Evolutionary conservation across 345 rosid genomes (phyloP).

Genomic region (Moricandia arvensis): DNA sequence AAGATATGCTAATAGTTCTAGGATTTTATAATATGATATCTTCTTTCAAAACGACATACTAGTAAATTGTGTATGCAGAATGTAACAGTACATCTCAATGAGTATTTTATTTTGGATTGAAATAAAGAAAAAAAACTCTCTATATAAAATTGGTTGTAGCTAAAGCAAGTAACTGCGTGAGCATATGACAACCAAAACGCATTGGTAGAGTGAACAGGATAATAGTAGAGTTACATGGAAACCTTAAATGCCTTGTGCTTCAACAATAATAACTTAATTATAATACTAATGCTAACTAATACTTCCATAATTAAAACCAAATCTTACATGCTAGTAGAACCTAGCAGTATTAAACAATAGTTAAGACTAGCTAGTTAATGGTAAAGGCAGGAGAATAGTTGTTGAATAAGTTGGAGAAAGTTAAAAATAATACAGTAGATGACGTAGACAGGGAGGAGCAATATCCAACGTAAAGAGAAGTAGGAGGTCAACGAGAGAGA

Average conservation of each 20-base stretch:
- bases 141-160: background rate
- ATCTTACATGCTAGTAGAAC: background rate
- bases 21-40: background rate
- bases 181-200: constrained; percentile 12
- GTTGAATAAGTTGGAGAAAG: constrained; percentile 15
- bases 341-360: background rate
- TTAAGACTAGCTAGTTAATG: background rate
- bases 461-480: constrained; percentile 22
- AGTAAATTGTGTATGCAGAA: background rate
- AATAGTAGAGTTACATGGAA: constrained; percentile 18
- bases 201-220: constrained; percentile 4
- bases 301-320: background rate
- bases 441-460: background rate
- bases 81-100: background rate
- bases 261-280: background rate
- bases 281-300: background rate
- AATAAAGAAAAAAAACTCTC: background rate
- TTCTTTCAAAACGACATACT: background rate
- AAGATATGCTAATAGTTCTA: background rate
- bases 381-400: constrained; percentile 22
- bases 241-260: constrained; percentile 20
- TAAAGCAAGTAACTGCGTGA: constrained; percentile 7
- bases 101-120: background rate
- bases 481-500: constrained; percentile 9
- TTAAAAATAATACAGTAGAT: background rate